Base-by-base conservation (phyloP, 2,329 filamentous ascomycete genomes). In the Pseudogymnoascus sp. region DNA sequence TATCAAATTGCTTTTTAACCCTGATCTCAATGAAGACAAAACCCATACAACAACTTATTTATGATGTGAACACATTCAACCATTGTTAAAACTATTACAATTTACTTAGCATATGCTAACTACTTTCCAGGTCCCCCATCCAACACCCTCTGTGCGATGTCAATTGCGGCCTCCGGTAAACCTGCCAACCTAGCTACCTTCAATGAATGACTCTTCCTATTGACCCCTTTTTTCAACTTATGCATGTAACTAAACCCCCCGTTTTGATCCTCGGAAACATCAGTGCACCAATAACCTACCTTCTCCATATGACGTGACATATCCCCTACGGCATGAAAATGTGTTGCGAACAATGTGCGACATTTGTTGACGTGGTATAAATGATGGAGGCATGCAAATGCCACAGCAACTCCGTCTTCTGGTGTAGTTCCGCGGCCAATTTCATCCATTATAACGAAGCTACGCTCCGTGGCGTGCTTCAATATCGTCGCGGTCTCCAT, bases 361-460 rank as follows among this genome's bases (percentile, higher is more conserved):
- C 89, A 91, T 72, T 81, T 80, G 73, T 95, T 97, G 21, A 89
- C 79, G 60, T 86, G 81, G 69, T 91, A 88, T 14, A 99, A 79
- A 74, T 97, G 91, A 72, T 93, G 85, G 60, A 99, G 78, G 71
- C 88, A 92, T 1, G 93, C 95, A 74, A 89, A 97, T 0, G 91
- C 91, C 1, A 99, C 89, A 0, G 95, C 95, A 1, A 88, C 84
- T 2, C 95, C 95, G 73, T 97, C 95, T 71, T 93, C 89, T 0
- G 93, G 92, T 18, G 95, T 96, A 0, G 96, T 99, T 7, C 95
- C 95, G 59, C 95, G 83, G 0, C 95, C 95, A 39, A 99, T 90
- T 78, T 99, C 95, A 74, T 99, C 95, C 93, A 99, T 97, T 74
- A 99, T 93, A 66, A 95, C 93, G 70, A 99, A 96, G 0, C 89